Evolutionary conservation across 2,329 filamentous ascomycete genomes (phyloP), one percentile per base, ranked within the genome.

Genomic region (Calonectria crousiana): DNA sequence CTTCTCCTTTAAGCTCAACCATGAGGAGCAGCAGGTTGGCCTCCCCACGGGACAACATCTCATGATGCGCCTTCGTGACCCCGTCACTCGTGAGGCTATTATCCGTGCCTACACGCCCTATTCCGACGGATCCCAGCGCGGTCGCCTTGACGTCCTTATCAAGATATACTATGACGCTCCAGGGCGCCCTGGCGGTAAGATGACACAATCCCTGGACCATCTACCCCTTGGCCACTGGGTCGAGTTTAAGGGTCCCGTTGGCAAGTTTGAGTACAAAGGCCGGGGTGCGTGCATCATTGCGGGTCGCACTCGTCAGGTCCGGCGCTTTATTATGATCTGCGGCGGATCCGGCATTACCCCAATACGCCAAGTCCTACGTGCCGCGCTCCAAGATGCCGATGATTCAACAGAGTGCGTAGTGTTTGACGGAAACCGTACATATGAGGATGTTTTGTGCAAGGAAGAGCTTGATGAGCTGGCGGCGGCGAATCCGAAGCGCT

Each of bases 281-380:
- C 84, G 87, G 0, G 95, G 95, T 0, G 76, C 84, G 2, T 95
- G 94, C 79, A 81, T 85, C 0, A 85, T 98, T 52, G 90, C 90
- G 38, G 90, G 90, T 0, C 88, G 86, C 26, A 83, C 87, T 72
- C 87, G 92, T 13, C 84, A 79, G 0, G 90, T 97, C 1, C 90
- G 89, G 67, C 90, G 89, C 16, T 95, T 98, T 83, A 88, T 94
- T 81, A 98, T 98, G 95, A 92, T 98, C 38, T 97, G 95, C 79
- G 96, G 90, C 18, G 96, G 96, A 8, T 95, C 92, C n/a, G 96
- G 96, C 0, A 94, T 98, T 80, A 98, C 96, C n/a, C 96, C 96
- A 0, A 94, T 98, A 76, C 97, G 93, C 82, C 94, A 97, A 81
- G 94, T 98, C 4, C 87, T 97, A 67, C 88, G 94, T 9, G 93